Evolutionary conservation across 805 yeast species (phyloP).

Genomic region (Starmerella asiatica): DNA sequence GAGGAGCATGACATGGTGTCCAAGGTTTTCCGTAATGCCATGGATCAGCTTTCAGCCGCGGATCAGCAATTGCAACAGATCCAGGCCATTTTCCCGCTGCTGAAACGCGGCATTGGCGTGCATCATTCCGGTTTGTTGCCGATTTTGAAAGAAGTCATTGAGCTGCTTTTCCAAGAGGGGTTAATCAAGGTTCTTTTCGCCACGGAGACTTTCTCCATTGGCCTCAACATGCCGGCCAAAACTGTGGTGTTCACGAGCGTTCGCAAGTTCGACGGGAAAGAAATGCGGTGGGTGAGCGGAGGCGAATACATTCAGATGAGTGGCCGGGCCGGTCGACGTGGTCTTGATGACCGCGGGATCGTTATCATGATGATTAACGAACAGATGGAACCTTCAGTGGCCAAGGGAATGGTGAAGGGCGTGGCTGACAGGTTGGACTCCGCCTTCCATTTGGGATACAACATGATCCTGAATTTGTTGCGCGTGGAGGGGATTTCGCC

Average conservation of each 20-base stretch:
- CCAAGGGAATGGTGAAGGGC: slow-evolving; percentile 98
- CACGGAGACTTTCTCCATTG: slow-evolving; percentile 96
- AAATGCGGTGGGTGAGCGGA: slow-evolving; percentile 97
- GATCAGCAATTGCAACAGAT: slow-evolving; percentile 93
- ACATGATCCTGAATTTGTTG: slow-evolving; percentile 88
- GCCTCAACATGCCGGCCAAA: slow-evolving; percentile 98
- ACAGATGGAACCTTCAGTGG: slow-evolving; percentile 98
- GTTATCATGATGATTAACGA: slow-evolving; percentile 99
- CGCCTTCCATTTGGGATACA: slow-evolving; percentile 93
- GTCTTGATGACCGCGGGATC: slow-evolving; percentile 97
- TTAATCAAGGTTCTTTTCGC: slow-evolving; percentile 88
- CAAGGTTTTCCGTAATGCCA: slow-evolving; percentile 82
- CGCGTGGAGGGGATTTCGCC: slow-evolving; percentile 98
- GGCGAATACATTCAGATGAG: slow-evolving; percentile 99
- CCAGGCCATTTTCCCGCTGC: slow-evolving; percentile 73
- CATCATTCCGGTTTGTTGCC: slow-evolving; percentile 96
- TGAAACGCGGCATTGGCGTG: slow-evolving; percentile 93
- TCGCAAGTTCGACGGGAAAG: slow-evolving; percentile 95
- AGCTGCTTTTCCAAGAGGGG: slow-evolving; percentile 93
- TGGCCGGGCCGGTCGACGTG: slow-evolving; percentile 99
- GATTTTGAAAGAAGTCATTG: slow-evolving; percentile 85
- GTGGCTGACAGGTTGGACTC: slow-evolving; percentile 96
- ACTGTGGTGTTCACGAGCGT: slow-evolving; percentile 97
- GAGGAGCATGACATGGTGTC: slow-evolving; percentile 87
- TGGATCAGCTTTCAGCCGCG: slow-evolving; percentile 71